Conservation (phyloP, 2,329 filamentous ascomycete species). For the Coniella vitis region DNA sequence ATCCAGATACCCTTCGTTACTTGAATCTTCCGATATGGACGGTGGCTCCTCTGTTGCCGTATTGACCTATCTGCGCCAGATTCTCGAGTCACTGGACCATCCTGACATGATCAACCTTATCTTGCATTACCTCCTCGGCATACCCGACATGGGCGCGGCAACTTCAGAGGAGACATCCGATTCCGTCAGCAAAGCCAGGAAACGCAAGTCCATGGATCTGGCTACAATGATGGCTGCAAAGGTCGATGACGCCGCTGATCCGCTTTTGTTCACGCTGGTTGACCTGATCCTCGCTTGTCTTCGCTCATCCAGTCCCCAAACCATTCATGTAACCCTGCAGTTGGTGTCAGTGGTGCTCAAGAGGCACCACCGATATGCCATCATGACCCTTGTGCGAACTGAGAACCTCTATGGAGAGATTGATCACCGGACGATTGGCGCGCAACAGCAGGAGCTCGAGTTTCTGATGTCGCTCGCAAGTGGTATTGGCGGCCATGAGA, state of each 20-base stretch:
- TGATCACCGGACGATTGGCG: conserved; percentile 61
- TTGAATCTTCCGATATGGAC: conserved; percentile 95
- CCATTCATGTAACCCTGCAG: conserved; percentile 81
- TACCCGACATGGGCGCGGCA: conserved; percentile 52
- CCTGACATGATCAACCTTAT: conserved; percentile 92
- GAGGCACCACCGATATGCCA: conserved; percentile 81
- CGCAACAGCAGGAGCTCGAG: conserved; percentile 68
- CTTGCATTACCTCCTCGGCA: conserved; percentile 81
- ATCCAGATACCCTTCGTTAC: conserved; percentile 78
- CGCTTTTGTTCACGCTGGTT: conserved; percentile 85
- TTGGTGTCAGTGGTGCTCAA: conserved; percentile 79
- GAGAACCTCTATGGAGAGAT: conserved; percentile 48
- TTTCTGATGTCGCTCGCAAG: conserved; percentile 62
- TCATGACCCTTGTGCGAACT: conserved; percentile 67
- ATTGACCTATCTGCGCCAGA: conserved; percentile 83
- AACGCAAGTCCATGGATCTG: conserved; percentile 83
- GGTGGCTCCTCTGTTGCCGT: conserved; percentile 95
- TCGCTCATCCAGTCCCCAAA: conserved; percentile 77
- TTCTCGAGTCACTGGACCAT: conserved; percentile 86
- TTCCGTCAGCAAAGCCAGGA: conserved; percentile 61
- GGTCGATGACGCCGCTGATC: conserved; percentile 67
- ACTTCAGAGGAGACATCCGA: conserved; percentile 35
- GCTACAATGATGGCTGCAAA: conserved; percentile 72
- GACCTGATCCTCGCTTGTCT: conserved; percentile 85
- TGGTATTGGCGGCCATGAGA: conserved; percentile 60